phyloP scores from a whole-genome alignment of 2,329 filamentous ascomycete species.

The Diaporthe destruens region DNA sequence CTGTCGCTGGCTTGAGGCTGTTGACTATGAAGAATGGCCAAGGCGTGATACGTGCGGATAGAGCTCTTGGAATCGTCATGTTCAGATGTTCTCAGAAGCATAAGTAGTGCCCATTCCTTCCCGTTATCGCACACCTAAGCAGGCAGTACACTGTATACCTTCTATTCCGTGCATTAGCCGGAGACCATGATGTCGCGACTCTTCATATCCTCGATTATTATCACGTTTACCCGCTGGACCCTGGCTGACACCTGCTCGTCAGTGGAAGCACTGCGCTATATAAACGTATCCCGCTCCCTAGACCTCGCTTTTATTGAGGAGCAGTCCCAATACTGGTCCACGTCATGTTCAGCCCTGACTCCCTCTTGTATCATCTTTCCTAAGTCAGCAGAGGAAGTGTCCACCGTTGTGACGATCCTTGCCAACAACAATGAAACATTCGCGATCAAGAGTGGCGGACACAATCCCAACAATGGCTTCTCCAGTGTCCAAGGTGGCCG shows the following conservation, averaged over 20 bases:
- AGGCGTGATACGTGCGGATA: neutral
- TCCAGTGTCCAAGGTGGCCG: constrained; percentile 17
- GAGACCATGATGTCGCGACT: neutral
- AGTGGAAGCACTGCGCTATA: constrained; percentile 3
- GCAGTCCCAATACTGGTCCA: constrained; percentile 26
- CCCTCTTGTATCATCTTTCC: constrained; percentile 29
- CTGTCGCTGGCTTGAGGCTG: neutral
- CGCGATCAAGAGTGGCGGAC: constrained; percentile 29
- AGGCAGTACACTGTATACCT: neutral
- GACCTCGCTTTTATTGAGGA: constrained; percentile 16
- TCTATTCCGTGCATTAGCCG: neutral
- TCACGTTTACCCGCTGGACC: neutral
- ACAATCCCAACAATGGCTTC: constrained; percentile 30
- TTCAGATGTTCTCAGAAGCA: neutral
- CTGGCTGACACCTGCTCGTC: constrained; percentile 2
- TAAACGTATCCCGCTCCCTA: neutral
- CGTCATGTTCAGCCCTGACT: constrained; percentile 12
- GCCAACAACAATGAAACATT: neutral
- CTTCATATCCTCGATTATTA: neutral
- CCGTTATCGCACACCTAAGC: neutral
- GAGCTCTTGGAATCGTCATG: neutral
- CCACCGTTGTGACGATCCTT: constrained; percentile 5
- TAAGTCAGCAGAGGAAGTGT: neutral
- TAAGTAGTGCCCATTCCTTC: neutral
- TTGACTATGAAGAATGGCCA: neutral